Conservation (phyloP, 2,329 filamentous ascomycete species). For the Nectriaceae sp. region DNA sequence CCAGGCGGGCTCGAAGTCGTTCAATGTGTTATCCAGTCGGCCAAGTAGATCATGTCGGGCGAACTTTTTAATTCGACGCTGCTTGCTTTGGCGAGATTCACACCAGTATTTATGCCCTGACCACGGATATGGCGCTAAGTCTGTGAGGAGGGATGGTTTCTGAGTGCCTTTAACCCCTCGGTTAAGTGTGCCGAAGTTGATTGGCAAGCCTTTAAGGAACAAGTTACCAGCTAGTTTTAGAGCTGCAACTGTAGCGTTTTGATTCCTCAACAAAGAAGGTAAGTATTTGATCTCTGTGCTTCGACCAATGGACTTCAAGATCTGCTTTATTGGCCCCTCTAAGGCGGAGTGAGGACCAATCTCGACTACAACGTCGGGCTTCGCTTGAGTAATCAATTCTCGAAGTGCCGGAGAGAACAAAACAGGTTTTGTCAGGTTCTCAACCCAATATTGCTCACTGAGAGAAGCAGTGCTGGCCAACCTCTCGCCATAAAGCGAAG, state of each 20-base stretch:
- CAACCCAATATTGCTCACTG: conserved; percentile 47
- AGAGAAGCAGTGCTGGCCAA: conserved; percentile 38
- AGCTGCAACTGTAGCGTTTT: conserved; percentile 48
- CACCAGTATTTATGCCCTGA: conserved; percentile 50
- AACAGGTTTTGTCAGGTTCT: conserved; percentile 43
- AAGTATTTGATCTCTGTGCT: conserved; percentile 34
- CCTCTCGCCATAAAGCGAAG: conserved; percentile 45
- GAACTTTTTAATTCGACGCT: conserved; percentile 43
- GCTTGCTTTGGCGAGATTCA: conserved; percentile 45
- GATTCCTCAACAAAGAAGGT: conserved; percentile 50
- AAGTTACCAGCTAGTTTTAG: conserved; percentile 46
- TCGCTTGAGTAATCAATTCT: conserved; percentile 11
- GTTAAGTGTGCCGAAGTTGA: conserved; percentile 51
- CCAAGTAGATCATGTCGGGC: conserved; percentile 50
- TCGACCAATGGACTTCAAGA: conserved; percentile 18
- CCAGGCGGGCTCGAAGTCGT: conserved; percentile 49
- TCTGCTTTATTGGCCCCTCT: conserved; percentile 52
- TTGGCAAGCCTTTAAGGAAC: conserved; percentile 44
- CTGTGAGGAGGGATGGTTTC: conserved; percentile 36
- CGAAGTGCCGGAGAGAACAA: conserved; percentile 39
- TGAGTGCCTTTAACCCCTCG: conserved; percentile 24
- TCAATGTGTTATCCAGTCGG: conserved; percentile 44
- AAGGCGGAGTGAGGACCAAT: conserved; percentile 52
- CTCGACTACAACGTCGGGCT: conserved; percentile 40
- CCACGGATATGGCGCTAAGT: conserved; percentile 52